Evolutionary conservation across 352 stramenopile genomes (phyloP), one percentile per base, ranked within the genome.

Genomic region (Pythium apleroticum): DNA sequence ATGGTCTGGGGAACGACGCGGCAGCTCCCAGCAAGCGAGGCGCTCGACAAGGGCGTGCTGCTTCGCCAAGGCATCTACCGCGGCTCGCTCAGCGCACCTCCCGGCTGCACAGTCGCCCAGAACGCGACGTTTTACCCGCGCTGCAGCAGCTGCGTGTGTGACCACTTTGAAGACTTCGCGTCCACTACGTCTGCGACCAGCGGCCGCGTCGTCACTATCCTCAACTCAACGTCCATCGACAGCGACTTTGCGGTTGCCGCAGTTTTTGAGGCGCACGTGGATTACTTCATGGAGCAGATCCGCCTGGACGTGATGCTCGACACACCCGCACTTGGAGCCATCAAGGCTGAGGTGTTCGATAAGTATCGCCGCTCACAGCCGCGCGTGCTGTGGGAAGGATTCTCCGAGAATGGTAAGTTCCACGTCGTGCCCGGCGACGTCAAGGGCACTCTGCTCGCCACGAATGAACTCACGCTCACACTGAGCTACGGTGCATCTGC

Each of bases 211-310:
- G 39, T 61, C 24, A 61, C 55, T 12, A 43, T 61, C 17, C n/a
- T 53, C 39, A 61, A 61, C 37, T 61, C 55, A 25, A 61, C 55
- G 28, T 52, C 55, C 10, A 52, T 53, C 24, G 55, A 61, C 39
- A 61, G 55, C 24, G 28, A 28, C 3, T 61, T 61, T 19, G 31
- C 17, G 9, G n/a, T 61, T 24, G 11, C 55, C 22, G 15, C 55
- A 17, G 55, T 61, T 15, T 61, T 61, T 43, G 41, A 53, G 0
- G 37, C 55, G 22, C 55, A 61, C 55, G 55, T 61, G 14, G 55
- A 61, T 24, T 61, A 61, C 55, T 61, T 61, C 24, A 61, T 61
- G 39, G 55, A 61, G 25, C 55, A 61, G 55, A 61, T 61, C 19
- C 55, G 39, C 3, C 55, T 61, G 6, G 39, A 61, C 17, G 55